Base-by-base conservation (phyloP, 2,329 filamentous ascomycete genomes). In the Blastomyces silverae region DNA sequence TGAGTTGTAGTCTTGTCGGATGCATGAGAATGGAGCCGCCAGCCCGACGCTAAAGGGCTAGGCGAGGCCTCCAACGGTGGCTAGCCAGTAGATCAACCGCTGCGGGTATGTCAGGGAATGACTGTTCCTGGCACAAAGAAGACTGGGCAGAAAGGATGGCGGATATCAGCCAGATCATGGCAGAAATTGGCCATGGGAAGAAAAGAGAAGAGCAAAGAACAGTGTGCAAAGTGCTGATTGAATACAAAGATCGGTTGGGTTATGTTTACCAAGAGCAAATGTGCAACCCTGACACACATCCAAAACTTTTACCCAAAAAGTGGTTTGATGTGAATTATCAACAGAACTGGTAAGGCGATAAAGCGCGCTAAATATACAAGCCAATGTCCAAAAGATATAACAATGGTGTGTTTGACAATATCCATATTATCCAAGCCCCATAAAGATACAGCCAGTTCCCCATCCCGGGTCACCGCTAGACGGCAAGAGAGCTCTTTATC, bases 41-140 rank as follows among this genome's bases (percentile, higher is more conserved):
- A 39, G n/a, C 52, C 55, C 20, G 55, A 57, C 55, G 55, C 55
- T 57, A 57, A 57, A 57, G 17, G 37, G 37, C 22, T 17, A 59
- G 56, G 34, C 56, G 56, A 22, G n/a, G 56, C n/a, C 56, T 8
- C 10, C 15, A 44, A 44, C 34, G n/a, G 13, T 25, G 20, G 22
- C 20, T 10, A 44, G 22, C 56, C 56, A 59, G 37, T 44, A 59
- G 56, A 59, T 59, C 56, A 59, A 25, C 56, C 56, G 56, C 56
- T 59, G 37, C 13, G 37, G 56, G 50, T 17, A 52, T 25, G 20
- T 17, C 31, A 37, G 31, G 31, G 17, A 11, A 39, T 11, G 4
- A 7, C 13, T 57, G 53, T 59, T 59, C 56, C 37, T 59, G 37
- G 17, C n/a, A 59, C 56, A 28, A 2, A 28, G 37, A 25, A 28